Conservation (phyloP, 768 basidiomycete genomes). For the Tephrocybe sp. region DNA sequence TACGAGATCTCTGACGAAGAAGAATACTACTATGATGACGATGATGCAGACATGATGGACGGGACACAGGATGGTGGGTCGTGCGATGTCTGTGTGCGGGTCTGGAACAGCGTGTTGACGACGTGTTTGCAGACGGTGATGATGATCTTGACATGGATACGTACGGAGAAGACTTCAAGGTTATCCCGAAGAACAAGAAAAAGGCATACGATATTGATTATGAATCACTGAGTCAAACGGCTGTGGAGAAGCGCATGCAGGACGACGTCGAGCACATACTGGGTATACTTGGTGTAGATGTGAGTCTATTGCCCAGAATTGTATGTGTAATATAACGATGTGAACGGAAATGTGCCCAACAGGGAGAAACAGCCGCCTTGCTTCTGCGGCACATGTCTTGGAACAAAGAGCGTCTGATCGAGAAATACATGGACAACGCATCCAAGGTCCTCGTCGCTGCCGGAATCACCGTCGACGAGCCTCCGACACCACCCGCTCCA, state of each 20-base stretch:
- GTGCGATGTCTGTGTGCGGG: constrained; percentile 31
- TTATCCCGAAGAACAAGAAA: constrained; percentile 48
- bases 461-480: constrained; percentile 54
- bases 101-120: constrained; percentile 2
- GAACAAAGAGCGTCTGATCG: constrained; percentile 96
- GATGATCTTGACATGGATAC: constrained; percentile 73
- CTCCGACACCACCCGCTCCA: constrained; percentile 32
- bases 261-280: constrained; percentile 83
- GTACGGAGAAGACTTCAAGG: constrained; percentile 61
- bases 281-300: constrained; percentile 86
- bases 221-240: constrained; percentile 65
- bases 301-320: constrained; percentile 42
- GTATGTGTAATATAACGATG: constrained; percentile 1
- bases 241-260: constrained; percentile 77
- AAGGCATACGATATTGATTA: constrained; percentile 88
- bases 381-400: constrained; percentile 83
- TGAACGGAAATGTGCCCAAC: neutral
- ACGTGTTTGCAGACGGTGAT: constrained; percentile 24
- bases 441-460: constrained; percentile 68
- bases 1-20: constrained; percentile 73
- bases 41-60: constrained; percentile 73
- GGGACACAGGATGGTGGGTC: constrained; percentile 59
- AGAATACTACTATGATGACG: constrained; percentile 54
- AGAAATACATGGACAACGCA: constrained; percentile 96
- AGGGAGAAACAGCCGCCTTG: constrained; percentile 71